A percentile compares a stretch with the other conserved stretches of the same genome.
Conservation (phyloP, 768 basidiomycete genomes). For the Coprinopsis strossmayeri region DNA sequence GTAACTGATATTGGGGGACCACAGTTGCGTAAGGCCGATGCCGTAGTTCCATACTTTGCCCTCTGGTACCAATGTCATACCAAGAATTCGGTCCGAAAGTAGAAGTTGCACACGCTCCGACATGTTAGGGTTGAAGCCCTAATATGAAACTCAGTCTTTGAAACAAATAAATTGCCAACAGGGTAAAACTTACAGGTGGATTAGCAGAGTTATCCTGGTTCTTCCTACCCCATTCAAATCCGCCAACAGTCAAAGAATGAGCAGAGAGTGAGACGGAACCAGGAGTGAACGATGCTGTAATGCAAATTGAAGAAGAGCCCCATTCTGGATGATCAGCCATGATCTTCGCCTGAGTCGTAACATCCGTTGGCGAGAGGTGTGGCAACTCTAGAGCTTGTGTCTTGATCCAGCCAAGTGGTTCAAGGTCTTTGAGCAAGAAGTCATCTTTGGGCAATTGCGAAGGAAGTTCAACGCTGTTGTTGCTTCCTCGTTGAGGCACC, state of each 20-base stretch:
- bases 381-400: conserved; percentile 91
- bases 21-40: conserved; percentile 86
- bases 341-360: conserved; percentile 90
- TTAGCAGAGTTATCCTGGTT: conserved; percentile 81
- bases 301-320: conserved; percentile 88
- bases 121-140: conserved; percentile 98
- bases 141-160: conserved; percentile 11
- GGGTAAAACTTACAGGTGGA: conserved; percentile 34
- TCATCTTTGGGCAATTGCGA: conserved; percentile 88
- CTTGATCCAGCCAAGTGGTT: conserved; percentile 95
- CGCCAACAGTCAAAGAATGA: conserved; percentile 83
- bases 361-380: conserved; percentile 88
- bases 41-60: conserved; percentile 98
- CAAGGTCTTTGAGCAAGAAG: conserved; percentile 89
- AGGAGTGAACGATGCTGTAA: conserved; percentile 95
- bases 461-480: conserved; percentile 91
- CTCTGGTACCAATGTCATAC: conserved; percentile 91
- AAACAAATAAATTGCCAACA: conserved; percentile 7
- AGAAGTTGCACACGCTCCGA: conserved; percentile 91
- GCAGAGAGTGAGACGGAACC: conserved; percentile 95
- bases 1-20: conserved; percentile 77
- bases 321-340: conserved; percentile 97
- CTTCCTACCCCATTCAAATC: conserved; percentile 98
- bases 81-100: conserved; percentile 91
- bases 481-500: conserved; percentile 96